Base-by-base conservation (phyloP, 2,329 filamentous ascomycete genomes). In the Botrytis medusae region DNA sequence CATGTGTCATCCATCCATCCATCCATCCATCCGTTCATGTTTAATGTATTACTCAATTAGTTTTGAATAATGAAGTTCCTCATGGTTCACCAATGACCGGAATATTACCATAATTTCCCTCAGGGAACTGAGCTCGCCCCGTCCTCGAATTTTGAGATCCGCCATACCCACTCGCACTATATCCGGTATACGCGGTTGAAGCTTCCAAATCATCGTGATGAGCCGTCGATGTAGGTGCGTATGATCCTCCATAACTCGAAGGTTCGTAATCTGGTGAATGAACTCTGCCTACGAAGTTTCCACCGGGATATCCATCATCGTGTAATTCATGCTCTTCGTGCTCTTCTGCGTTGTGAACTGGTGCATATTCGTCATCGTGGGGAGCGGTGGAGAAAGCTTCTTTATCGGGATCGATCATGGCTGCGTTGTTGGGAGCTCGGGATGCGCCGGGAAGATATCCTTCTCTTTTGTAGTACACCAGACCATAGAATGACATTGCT, bases 361-460 rank as follows among this genome's bases (percentile, higher is more conserved):
- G 88, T 69, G 89, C 87, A 78, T 91, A 91, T 61, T 91, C 89
- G 76, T 91, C 89, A 77, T 89, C 89, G 79, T 90, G 87, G n/a
- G 88, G 88, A 22, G 88, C 88, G 81, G 89, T 90, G 73, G 88
- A 90, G 82, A 92, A 92, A 74, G 89, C 89, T 42, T 89, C 89
- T 84, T 91, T 91, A 81, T 92, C 89, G 0, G 90, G 90, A 80
- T 91, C 90, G 77, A 91, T 91, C 82, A 88, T 78, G 80, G 83
- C 76, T 2, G 80, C 79, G 70, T 80, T 81, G 46, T 74, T 77
- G 1, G 79, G 79, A 20, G 77, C 78, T 69, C 79, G 73, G 9
- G 77, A 78, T 25, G 76, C 76, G 25, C 89, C 89, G 2, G 90
- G 90, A 25, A 91, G 85, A 72, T 83, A 86, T 78, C 88, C 87